phyloP scores from a whole-genome alignment of 2,329 filamentous ascomycete genomes.

The Coniochaeta sp. region DNA sequence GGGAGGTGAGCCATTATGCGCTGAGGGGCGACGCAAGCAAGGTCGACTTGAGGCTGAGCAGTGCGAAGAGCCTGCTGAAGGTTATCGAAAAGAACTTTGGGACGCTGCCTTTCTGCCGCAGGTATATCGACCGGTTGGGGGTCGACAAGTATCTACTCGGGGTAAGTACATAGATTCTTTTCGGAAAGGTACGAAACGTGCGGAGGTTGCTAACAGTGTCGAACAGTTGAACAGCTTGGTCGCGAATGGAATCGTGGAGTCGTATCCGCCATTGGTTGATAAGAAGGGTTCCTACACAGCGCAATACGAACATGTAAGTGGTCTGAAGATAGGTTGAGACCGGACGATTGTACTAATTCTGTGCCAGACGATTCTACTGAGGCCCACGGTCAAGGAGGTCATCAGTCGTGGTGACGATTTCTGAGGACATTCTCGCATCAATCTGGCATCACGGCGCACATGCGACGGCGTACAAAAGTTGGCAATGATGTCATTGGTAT shows the following conservation, averaged over 20 bases:
- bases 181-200: background rate
- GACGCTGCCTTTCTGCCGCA: constrained; percentile 81
- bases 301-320: constrained; percentile 88
- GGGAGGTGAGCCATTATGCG: constrained; percentile 87
- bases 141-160: constrained; percentile 92
- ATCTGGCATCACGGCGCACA: background rate
- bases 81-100: constrained; percentile 97
- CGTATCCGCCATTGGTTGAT: constrained; percentile 83
- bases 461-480: background rate
- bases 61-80: constrained; percentile 76
- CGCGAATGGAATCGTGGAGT: constrained; percentile 74
- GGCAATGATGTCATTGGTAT: background rate
- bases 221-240: constrained; percentile 77
- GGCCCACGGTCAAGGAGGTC: constrained; percentile 78
- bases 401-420: constrained; percentile 83
- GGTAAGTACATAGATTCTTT: constrained; percentile 40
- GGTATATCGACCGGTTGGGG: constrained; percentile 87
- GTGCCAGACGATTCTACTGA: constrained; percentile 63
- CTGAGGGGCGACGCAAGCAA: constrained; percentile 66
- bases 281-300: constrained; percentile 93
- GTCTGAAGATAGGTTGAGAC: background rate
- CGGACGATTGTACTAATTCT: constrained; percentile 5
- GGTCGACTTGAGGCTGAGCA: constrained; percentile 68
- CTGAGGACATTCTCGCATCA: constrained; percentile 29
- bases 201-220: constrained; percentile 20